These are phyloP conservation scores for Corylus heterophylla DNA, from an alignment of 306 rosid species.

Conservation along the genomic window DNA sequence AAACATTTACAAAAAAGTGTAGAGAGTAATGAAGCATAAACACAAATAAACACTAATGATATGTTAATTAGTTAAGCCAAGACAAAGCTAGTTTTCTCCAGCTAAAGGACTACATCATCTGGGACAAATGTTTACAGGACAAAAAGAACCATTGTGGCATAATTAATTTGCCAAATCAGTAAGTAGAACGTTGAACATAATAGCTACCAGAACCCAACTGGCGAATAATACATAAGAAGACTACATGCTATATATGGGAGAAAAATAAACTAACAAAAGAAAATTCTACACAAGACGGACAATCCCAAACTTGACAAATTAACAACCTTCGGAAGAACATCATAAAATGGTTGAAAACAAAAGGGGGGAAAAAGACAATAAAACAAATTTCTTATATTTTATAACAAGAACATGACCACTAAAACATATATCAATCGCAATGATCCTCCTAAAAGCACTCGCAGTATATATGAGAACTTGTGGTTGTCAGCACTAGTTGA, in stretches of 20 bases:
- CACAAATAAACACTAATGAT: background rate
- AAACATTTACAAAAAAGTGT: background rate
- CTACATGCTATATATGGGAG: background rate
- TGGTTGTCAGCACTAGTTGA: background rate
- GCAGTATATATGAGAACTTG: background rate
- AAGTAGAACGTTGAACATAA: background rate
- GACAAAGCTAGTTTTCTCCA: background rate
- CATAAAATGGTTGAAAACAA: background rate
- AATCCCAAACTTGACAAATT: background rate
- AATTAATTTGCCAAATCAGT: background rate
- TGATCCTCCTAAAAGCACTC: background rate
- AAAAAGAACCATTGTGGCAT: background rate
- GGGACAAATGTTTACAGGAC: background rate
- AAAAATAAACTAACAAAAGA: background rate
- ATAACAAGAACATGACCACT: background rate
- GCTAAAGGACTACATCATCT: background rate
- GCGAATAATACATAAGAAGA: background rate
- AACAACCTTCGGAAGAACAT: background rate
- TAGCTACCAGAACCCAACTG: background rate
- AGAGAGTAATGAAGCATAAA: background rate
- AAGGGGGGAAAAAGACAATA: background rate
- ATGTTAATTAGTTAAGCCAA: background rate
- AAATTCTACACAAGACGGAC: background rate
- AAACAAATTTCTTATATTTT: background rate
- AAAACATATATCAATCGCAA: background rate